Percentiles rank a stretch among this genome's conserved stretches.
phyloP scores from a whole-genome alignment of 2,329 filamentous ascomycete species.

The Cylindrodendrum hubeiense region DNA sequence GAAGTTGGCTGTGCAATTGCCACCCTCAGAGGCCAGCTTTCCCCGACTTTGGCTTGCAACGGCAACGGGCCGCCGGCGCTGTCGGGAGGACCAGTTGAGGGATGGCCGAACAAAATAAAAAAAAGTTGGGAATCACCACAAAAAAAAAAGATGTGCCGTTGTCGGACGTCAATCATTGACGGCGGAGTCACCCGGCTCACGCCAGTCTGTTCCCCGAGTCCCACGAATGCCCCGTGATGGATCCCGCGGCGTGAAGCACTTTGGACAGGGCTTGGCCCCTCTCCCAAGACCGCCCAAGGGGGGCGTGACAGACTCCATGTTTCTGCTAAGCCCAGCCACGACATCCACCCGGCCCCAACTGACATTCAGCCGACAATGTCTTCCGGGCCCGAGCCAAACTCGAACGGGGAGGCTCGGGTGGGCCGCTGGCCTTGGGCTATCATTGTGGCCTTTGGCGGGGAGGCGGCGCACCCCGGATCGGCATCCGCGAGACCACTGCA shows the following conservation, averaged over 20 bases:
- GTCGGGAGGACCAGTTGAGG: neutral
- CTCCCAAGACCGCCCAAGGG: neutral
- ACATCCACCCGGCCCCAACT: constrained; percentile 38
- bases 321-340: constrained; percentile 27
- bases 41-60: constrained; percentile 5
- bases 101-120: neutral
- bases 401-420: constrained; percentile 29
- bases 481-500: constrained; percentile 37
- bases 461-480: constrained; percentile 43
- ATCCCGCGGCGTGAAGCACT: constrained; percentile 2
- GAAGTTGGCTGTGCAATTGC: constrained; percentile 4
- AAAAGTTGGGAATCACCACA: neutral
- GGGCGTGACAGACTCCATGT: constrained; percentile 27
- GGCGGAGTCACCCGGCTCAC: constrained; percentile 15
- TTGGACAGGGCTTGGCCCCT: constrained; percentile 11
- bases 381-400: constrained; percentile 31
- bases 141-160: neutral
- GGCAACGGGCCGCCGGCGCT: constrained; percentile 18
- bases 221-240: constrained; percentile 21
- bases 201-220: constrained; percentile 16
- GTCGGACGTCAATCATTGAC: neutral
- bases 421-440: constrained; percentile 29
- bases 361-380: constrained; percentile 39
- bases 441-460: constrained; percentile 26
- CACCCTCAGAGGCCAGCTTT: neutral